phyloP scores from a whole-genome alignment of 345 rosid species.

The Bruguiera gymnorhiza region DNA sequence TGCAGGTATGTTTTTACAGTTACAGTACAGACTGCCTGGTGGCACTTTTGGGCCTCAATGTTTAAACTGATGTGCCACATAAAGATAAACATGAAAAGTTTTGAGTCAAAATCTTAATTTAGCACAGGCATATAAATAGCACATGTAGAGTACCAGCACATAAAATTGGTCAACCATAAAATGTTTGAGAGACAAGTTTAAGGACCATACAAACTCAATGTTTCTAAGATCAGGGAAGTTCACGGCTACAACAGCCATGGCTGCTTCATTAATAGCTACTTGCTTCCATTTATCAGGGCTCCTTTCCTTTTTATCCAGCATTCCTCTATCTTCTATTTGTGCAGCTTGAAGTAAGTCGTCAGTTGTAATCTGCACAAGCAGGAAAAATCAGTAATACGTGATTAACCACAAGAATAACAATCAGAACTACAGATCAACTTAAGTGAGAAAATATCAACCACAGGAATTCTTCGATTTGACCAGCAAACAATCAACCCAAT shows the following conservation, averaged over 20 bases:
- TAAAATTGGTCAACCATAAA: not conserved
- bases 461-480: too few species aligned
- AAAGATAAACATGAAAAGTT: too few species aligned
- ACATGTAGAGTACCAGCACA: not conserved
- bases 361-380: conserved; percentile 70
- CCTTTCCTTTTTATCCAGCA: conserved; percentile 81
- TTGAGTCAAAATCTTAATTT: not conserved
- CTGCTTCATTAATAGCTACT: conserved; percentile 89
- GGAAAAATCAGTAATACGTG: conserved; percentile 1
- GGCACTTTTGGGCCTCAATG: not conserved
- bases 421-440: conserved; percentile 2
- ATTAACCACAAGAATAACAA: not conserved
- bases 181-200: conserved; percentile 3
- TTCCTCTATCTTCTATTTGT: conserved; percentile 93
- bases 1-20: not conserved
- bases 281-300: conserved; percentile 79
- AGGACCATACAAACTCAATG: conserved; percentile 73
- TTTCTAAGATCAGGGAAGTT: conserved; percentile 89
- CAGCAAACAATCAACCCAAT: too few species aligned
- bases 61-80: too few species aligned
- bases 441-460: not conserved
- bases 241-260: conserved; percentile 90
- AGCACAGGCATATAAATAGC: not conserved
- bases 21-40: not conserved
- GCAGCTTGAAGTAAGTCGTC: conserved; percentile 96